Base-by-base conservation (phyloP, 495 filamentous ascomycete genomes). In the Aspergillus leporis region DNA sequence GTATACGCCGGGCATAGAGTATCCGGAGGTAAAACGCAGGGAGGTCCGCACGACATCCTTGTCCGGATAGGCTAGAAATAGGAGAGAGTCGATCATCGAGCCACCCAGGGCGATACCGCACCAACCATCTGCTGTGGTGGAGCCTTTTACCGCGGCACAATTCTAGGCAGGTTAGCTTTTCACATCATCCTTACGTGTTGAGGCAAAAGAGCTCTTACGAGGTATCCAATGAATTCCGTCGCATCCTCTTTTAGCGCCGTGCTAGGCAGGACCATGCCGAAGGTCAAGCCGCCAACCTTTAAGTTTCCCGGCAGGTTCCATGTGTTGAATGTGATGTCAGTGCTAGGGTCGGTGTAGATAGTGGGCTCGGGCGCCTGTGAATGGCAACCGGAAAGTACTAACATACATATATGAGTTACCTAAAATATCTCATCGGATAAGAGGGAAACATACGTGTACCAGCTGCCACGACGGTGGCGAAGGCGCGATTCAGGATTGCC, bases 61-160 rank as follows among this genome's bases (percentile, higher is more conserved):
- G 67, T 78, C 74, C 10, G 78, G 71, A 75, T 78, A 88, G 16
- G 82, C 82, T 60, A 87, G 71, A 28, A 88, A 74, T 51, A 88
- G 73, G 40, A 87, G 67, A 30, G 79, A 68, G 52, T 81, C 77
- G 3, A 82, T 82, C 85, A 88, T 88, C 40, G 74, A 73, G 23
- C 83, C 83, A 48, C 76, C 78, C 58, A 81, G 78, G 8, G 78
- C 81, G 21, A 88, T 64, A 58, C 84, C 85, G 62, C 81, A 79
- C 79, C 81, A 88, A 46, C 83, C 83, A 22, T 63, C 67, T 1
- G 66, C 63, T 41, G 41, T 66, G 25, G 25, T 28, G n/a, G 52
- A 57, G n/a, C 25, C 45, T 14, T 45, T 60, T 51, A 30, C 59
- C n/a, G 14, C 13, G 51, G 45, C 49, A 53, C 62, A 74, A 75